A percentile compares a stretch with the other conserved stretches of the same genome.
Evolutionary conservation across 768 basidiomycete genomes (phyloP).

Genomic region (Boletus sp.): DNA sequence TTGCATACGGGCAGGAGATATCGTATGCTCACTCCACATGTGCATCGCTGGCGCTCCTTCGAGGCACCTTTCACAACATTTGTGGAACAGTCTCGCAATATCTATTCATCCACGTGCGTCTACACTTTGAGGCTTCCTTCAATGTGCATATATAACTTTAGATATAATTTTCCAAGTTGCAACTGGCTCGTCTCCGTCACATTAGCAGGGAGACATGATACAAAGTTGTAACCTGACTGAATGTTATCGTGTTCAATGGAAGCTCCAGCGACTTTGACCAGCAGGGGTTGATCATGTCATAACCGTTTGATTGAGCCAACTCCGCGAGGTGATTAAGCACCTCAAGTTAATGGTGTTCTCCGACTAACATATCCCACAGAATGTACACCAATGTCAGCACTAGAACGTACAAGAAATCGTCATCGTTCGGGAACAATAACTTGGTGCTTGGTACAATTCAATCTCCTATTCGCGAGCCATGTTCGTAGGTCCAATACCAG

Average conservation of each 20-base stretch:
- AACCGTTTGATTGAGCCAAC: not conserved
- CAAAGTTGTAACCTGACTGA: not conserved
- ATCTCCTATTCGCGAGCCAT: not conserved
- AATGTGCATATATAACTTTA: not conserved
- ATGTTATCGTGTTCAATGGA: not conserved
- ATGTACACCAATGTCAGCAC: not conserved
- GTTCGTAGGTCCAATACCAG: not conserved
- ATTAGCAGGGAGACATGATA: not conserved
- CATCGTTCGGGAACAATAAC: not conserved
- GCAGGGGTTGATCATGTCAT: not conserved
- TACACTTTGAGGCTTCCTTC: no score
- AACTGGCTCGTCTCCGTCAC: not conserved
- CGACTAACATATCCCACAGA: not conserved
- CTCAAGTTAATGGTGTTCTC: not conserved
- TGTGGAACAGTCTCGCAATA: no score
- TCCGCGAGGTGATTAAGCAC: not conserved
- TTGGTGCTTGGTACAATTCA: not conserved
- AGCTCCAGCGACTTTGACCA: not conserved
- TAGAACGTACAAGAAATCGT: not conserved
- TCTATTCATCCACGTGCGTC: no score
- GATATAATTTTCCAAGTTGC: not conserved
- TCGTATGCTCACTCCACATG: no score
- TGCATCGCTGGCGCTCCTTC: no score
- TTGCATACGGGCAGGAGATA: no score
- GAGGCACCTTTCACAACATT: no score